phyloP scores from a whole-genome alignment of 345 rosid genomes.

The Brassica cretica region DNA sequence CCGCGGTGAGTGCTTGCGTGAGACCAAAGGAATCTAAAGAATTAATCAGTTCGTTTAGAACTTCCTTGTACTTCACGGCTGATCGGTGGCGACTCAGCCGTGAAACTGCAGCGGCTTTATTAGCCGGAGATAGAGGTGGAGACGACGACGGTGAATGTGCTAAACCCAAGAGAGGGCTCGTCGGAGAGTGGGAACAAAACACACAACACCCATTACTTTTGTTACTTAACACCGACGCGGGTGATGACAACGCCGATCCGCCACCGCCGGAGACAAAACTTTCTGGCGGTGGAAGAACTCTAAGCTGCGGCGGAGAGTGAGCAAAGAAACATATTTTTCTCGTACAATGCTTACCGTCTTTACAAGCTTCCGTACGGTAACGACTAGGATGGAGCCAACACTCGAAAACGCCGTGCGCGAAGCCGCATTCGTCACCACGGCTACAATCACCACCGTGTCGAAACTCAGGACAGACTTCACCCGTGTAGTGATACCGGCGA shows the following conservation, averaged over 20 bases:
- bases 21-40: conserved; percentile 58
- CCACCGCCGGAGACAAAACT: neutral
- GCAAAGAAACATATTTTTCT: conserved; percentile 78
- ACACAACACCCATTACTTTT: conserved; percentile 47
- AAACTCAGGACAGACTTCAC: conserved; percentile 71
- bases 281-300: conserved; percentile 47
- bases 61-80: conserved; percentile 36
- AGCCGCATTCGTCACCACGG: conserved; percentile 67
- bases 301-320: conserved; percentile 64
- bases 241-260: conserved; percentile 18
- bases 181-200: conserved; percentile 65
- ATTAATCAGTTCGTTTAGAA: conserved; percentile 51
- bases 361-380: conserved; percentile 74
- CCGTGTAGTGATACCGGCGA: conserved; percentile 57
- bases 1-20: conserved; percentile 31
- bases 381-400: conserved; percentile 76
- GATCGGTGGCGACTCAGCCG: conserved; percentile 28
- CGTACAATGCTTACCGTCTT: conserved; percentile 67
- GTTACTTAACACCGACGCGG: conserved; percentile 13
- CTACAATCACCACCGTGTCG: conserved; percentile 60
- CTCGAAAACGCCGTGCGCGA: conserved; percentile 76
- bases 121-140: conserved; percentile 73
- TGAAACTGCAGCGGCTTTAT: conserved; percentile 24
- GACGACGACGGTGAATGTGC: conserved; percentile 55
- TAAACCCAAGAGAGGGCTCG: conserved; percentile 70